Evolutionary conservation across 2,329 filamentous ascomycete genomes (phyloP), one percentile per base, ranked within the genome.

Genomic region (Phialocephala sp.): DNA sequence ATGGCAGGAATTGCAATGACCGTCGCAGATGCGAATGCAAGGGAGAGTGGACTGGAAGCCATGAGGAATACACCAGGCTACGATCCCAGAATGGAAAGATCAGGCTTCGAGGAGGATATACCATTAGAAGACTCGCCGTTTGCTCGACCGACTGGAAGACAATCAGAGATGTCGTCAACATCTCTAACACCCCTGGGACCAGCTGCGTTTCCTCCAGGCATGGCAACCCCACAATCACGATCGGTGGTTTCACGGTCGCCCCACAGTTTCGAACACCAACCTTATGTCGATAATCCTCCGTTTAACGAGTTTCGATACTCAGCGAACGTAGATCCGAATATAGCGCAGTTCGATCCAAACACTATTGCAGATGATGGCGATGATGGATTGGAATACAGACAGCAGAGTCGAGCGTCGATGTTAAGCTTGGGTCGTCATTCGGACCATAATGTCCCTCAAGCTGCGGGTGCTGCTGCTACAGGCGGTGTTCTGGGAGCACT

Each of bases 281-380:
- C 71, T 37, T 76, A 75, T 56, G 62, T 67, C 9, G 75, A 77
- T 60, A 66, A 66, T 50, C 69, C 67, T 35, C 61, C 60, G 2
- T 71, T 72, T 47, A 64, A 72, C 55, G 50, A 54, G 22, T 54
- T 54, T 27, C 71, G 74, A 61, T 73, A 75, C 36, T 75, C 74
- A 12, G 66, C 72, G 41, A 74, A 72, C 54, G 22, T 76, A 24
- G 74, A 76, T 58, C 72, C 75, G 1, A 71, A 57, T 24, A 35
- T 76, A 39, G 68, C 60, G 3, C 71, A 73, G 15, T 74, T 54
- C 11, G 74, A 97, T 75, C 93, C 93, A 2, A 87, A 91, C 73
- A 88, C 89, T 15, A 94, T 97, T 69, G 86, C 86, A 24, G 94
- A 97, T 76, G 94, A 97, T 74, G 93, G 92, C 35, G 94, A 97